Evolutionary conservation across 1,284 basidiomycete species (phyloP).

Genomic region (Austroboletus olivaceoglutinosus): DNA sequence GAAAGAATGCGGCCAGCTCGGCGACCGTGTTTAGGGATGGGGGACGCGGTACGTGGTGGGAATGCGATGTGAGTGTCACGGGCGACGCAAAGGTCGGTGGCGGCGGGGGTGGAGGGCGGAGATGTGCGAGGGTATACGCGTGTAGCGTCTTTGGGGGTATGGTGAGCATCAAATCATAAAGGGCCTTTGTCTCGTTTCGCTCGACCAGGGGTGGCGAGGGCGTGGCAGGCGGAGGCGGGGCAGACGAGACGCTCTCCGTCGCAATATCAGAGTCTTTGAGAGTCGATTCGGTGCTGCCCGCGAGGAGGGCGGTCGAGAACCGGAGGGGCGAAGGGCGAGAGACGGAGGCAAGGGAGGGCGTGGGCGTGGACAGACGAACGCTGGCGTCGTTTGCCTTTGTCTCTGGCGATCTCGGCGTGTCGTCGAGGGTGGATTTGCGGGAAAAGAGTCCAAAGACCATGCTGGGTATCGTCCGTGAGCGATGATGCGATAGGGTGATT

Average conservation of each 20-base stretch:
- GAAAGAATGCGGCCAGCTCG: slow-evolving; percentile 54
- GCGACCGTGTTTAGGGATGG: slow-evolving; percentile 35
- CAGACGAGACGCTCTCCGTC: slow-evolving; percentile 11
- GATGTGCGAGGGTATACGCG: slow-evolving; percentile 53
- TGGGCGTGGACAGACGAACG: slow-evolving; percentile 51
- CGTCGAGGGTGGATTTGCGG: slow-evolving; percentile 35
- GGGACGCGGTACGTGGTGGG: slow-evolving; percentile 18
- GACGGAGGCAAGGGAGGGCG: slow-evolving; percentile 44
- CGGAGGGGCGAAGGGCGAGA: slow-evolving; percentile 29
- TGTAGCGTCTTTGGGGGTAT: slow-evolving; percentile 68
- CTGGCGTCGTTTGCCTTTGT: slow-evolving; percentile 8
- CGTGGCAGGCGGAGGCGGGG: slow-evolving; percentile 21
- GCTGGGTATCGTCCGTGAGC: not conserved
- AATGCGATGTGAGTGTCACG: not conserved
- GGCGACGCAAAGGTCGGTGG: slow-evolving; percentile 10
- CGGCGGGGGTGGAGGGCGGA: slow-evolving; percentile 32
- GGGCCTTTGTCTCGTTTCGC: slow-evolving; percentile 29
- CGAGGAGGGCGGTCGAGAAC: slow-evolving; percentile 24
- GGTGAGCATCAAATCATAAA: slow-evolving; percentile 52
- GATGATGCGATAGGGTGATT: slow-evolving; percentile 8
- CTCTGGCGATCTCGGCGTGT: slow-evolving; percentile 9
- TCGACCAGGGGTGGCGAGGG: slow-evolving; percentile 23
- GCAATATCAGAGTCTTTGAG: slow-evolving; percentile 12
- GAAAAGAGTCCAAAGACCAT: slow-evolving; percentile 56
- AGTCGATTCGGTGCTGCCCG: slow-evolving; percentile 19